phyloP scores from a whole-genome alignment of 1,284 basidiomycete genomes.

The Stereum hirsutum region DNA sequence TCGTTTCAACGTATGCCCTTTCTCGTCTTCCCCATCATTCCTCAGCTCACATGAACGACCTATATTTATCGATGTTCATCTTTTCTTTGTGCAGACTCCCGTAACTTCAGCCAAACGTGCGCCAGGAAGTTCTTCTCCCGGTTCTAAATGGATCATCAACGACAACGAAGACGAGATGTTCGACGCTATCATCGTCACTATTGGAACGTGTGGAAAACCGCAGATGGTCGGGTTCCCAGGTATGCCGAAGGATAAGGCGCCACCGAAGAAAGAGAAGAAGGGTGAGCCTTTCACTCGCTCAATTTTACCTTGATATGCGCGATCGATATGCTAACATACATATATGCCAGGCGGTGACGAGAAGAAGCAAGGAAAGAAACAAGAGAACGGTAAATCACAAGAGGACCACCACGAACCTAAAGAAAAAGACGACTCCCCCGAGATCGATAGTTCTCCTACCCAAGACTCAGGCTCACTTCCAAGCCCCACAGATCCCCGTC shows the following conservation, averaged over 20 bases:
- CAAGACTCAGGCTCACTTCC: no score
- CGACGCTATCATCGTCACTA: constrained; percentile 46
- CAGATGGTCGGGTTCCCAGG: constrained; percentile 39
- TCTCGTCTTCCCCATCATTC: no score
- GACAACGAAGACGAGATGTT: constrained; percentile 37
- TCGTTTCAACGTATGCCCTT: constrained; percentile 29
- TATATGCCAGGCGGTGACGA: no score
- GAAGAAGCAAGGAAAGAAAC: no score
- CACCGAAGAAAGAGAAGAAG: constrained; percentile 8
- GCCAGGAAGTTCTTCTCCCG: constrained; percentile 3
- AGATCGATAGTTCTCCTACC: no score
- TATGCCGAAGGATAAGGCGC: constrained; percentile 23
- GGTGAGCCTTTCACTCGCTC: no score
- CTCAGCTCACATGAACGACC: not conserved
- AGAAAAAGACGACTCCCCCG: no score
- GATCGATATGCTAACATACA: no score
- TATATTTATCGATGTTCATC: not conserved
- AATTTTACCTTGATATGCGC: no score
- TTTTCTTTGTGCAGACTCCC: constrained; percentile 18
- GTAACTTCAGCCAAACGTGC: constrained; percentile 28
- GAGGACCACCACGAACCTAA: no score
- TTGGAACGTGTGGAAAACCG: constrained; percentile 51
- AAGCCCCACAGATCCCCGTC: no score
- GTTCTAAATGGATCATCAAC: constrained; percentile 40
- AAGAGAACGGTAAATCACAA: no score